Percentiles rank a stretch among this genome's conserved stretches.
These are phyloP conservation scores for Avicennia marina DNA, from an alignment of 257 asterid genomes.

Conservation along the genomic window DNA sequence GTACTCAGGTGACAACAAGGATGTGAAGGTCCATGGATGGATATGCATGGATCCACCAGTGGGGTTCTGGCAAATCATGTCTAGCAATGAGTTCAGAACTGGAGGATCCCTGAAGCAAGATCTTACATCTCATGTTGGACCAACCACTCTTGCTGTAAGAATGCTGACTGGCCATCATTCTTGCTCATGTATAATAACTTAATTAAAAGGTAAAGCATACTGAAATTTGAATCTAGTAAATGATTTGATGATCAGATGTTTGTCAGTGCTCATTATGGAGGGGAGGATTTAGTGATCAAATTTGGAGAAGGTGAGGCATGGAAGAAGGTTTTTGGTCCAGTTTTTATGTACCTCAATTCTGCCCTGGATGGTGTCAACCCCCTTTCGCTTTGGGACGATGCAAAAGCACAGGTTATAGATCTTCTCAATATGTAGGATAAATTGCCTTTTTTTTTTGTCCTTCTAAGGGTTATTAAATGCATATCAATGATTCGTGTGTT, in stretches of 20 bases:
- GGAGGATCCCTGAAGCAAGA: slow-evolving; percentile 81
- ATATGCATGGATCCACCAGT: slow-evolving; percentile 54
- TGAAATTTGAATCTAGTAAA: too few species aligned
- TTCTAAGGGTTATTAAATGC: too few species aligned
- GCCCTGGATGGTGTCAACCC: slow-evolving; percentile 37
- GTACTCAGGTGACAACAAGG: slow-evolving; percentile 59
- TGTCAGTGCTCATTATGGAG: slow-evolving; percentile 76
- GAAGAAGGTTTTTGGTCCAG: slow-evolving; percentile 90
- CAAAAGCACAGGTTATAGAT: slow-evolving; percentile 48
- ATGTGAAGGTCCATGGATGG: slow-evolving; percentile 71
- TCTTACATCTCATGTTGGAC: slow-evolving; percentile 83
- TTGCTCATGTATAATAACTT: neutral
- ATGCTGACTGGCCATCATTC: neutral
- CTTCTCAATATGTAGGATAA: too few species aligned
- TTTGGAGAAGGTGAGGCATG: slow-evolving; percentile 68
- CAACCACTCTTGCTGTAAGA: slow-evolving; percentile 59
- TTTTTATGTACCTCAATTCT: slow-evolving; percentile 63
- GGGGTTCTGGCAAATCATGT: slow-evolving; percentile 70
- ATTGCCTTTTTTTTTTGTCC: too few species aligned
- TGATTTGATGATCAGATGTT: slow-evolving; percentile 66
- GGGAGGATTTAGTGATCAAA: slow-evolving; percentile 57
- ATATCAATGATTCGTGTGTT: too few species aligned
- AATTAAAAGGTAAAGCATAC: too few species aligned
- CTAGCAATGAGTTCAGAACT: slow-evolving; percentile 61
- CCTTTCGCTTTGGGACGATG: slow-evolving; percentile 64